Conservation (phyloP, 192 early-diverging fungal genomes). For the Chytriomyces hyalinus region DNA sequence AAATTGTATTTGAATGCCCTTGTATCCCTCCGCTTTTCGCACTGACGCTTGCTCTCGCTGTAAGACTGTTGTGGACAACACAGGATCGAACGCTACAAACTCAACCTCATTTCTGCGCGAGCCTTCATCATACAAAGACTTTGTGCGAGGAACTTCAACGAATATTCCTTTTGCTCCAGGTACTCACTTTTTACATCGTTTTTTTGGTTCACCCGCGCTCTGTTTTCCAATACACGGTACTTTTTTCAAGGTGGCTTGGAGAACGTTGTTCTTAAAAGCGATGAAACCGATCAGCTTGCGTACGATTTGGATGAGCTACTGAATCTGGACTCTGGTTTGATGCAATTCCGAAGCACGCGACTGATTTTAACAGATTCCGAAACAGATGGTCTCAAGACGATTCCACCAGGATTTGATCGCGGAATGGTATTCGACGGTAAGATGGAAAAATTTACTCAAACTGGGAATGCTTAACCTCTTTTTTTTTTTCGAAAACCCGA, state of each 20-base stretch:
- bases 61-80: constrained; percentile 29
- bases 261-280: constrained; percentile 45
- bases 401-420: constrained; percentile 75
- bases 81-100: constrained; percentile 54
- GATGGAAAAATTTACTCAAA: background rate
- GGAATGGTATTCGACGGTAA: constrained; percentile 62
- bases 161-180: constrained; percentile 82
- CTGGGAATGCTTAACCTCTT: background rate
- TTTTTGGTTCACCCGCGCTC: background rate
- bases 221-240: background rate
- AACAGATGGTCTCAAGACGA: constrained; percentile 56
- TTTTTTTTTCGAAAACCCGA: constrained; percentile 15
- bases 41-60: constrained; percentile 30
- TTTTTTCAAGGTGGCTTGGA: constrained; percentile 60
- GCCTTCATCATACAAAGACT: constrained; percentile 61
- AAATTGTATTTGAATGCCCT: background rate
- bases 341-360: background rate
- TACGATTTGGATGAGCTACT: constrained; percentile 39
- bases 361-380: background rate
- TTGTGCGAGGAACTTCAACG: constrained; percentile 71
- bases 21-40: background rate
- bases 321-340: constrained; percentile 41
- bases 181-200: constrained; percentile 15
- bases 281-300: constrained; percentile 36
- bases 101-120: constrained; percentile 75